A percentile compares a stretch with the other conserved stretches of the same genome.
Conservation (phyloP, 2,329 filamentous ascomycete species). For the Aschersonia sp. region DNA sequence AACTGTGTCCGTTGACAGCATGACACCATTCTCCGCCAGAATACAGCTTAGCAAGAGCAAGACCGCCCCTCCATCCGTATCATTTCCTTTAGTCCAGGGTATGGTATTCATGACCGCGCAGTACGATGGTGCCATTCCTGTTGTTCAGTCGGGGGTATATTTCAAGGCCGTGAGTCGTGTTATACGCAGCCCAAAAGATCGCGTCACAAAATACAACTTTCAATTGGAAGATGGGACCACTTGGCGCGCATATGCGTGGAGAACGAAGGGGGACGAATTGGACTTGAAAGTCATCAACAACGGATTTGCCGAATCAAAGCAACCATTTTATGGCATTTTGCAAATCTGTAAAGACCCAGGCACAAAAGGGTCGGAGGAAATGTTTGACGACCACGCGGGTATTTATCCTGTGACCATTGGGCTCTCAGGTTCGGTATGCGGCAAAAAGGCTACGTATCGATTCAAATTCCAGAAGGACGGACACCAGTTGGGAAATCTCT, state of each 20-base stretch:
- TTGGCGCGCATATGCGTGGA: constrained; percentile 72
- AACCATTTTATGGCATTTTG: constrained; percentile 60
- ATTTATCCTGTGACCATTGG: constrained; percentile 53
- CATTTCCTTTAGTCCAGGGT: constrained; percentile 75
- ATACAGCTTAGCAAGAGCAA: constrained; percentile 47
- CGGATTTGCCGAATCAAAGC: constrained; percentile 46
- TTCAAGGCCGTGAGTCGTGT: constrained; percentile 53
- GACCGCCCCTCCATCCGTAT: constrained; percentile 45
- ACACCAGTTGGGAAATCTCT: constrained; percentile 39
- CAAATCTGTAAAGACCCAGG: constrained; percentile 70
- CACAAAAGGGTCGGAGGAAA: constrained; percentile 37
- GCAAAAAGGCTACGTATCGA: constrained; percentile 52
- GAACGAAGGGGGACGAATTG: constrained; percentile 42
- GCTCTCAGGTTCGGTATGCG: constrained; percentile 48
- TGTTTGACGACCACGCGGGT: constrained; percentile 65
- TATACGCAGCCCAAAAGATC: constrained; percentile 39
- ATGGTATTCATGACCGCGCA: constrained; percentile 75
- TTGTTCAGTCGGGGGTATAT: constrained; percentile 60
- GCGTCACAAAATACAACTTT: constrained; percentile 63
- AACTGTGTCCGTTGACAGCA: constrained; percentile 33
- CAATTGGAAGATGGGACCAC: constrained; percentile 54
- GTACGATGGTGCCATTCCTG: constrained; percentile 56
- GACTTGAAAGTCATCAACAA: constrained; percentile 56
- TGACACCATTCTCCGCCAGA: constrained; percentile 46
- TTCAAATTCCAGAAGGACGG: constrained; percentile 64